Base-by-base conservation (phyloP, 306 rosid genomes). In the Trifolium pratense region DNA sequence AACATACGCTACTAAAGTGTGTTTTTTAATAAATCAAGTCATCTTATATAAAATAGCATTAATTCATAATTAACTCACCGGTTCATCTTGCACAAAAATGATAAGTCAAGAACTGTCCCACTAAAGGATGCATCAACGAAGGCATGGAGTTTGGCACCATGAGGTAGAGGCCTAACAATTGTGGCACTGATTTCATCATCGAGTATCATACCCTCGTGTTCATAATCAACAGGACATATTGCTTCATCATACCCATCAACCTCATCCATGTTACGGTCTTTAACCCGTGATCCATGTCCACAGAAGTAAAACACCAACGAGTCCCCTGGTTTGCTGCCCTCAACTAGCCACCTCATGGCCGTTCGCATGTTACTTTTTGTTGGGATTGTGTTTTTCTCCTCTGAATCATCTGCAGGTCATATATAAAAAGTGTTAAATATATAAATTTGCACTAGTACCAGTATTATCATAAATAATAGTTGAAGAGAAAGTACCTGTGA, bases 141-240 rank as follows among this genome's bases (percentile, higher is more conserved):
- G 77, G 96, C 92, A 64, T 89, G 96, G 34, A 89, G 96, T 25
- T 78, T 84, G 25, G 82, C 85, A 36, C 86, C 92, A n/a, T n/a
- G 80, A 40, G 92, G 84, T 1, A 89, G 83, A 32, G 92, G 90
- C 82, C 89, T 80, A 21, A 89, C 86, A 3, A 89, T 87, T 1
- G 84, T 82, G 37, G 86, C 84, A 26, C 87, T 87, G 63, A 89
- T 82, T 71, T 87, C 96, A 15, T 89, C 92, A 20, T 89, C 96
- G 15, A 84, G 14, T 11, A 89, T 85, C 79, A 49, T 78, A 14
- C 96, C 96, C 26, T 58, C 70, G 1, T 71, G 37, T 68, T 76
- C 81, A 16, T 71, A 86, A 79, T 89, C 92, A 7, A 84, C 79
- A 8, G 96, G 89, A 73, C 91, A 89, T 13, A 89, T 34, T 8